A percentile compares a stretch with the other conserved stretches of the same genome.
These are phyloP conservation scores for Biancaea sappan DNA, from an alignment of 306 rosid genomes.

Conservation along the genomic window DNA sequence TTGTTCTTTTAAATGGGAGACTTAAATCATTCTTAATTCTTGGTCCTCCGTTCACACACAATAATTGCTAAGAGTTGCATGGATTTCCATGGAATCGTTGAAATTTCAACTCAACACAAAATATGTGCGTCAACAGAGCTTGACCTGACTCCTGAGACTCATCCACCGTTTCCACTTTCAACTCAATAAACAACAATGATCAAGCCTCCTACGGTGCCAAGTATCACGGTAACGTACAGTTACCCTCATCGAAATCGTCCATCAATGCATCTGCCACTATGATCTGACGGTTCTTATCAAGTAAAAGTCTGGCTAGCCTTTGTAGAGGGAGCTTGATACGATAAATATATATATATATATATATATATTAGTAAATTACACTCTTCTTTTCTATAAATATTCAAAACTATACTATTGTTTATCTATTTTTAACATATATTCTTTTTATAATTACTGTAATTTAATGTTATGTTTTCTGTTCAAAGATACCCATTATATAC, in stretches of 20 bases:
- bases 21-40: too few relatives aligned
- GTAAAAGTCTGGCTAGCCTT: too few relatives aligned
- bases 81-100: not conserved
- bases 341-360: too few relatives aligned
- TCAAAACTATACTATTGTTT: too few relatives aligned
- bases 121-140: not conserved
- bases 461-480: too few relatives aligned
- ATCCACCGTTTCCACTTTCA: too few relatives aligned
- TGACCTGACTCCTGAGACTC: not conserved
- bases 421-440: too few relatives aligned
- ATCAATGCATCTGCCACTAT: not conserved
- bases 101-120: not conserved
- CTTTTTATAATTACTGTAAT: too few relatives aligned
- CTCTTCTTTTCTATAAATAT: too few relatives aligned
- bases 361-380: too few relatives aligned
- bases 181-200: not conserved
- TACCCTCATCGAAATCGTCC: not conserved
- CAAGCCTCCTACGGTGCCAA: not conserved
- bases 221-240: not conserved
- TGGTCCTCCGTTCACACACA: not conserved
- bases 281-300: not conserved
- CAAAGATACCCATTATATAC: too few relatives aligned
- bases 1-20: not conserved
- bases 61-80: not conserved
- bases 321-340: too few relatives aligned